Base-by-base conservation (phyloP, 2,329 filamentous ascomycete genomes). In the Ophiostoma perfectum region DNA sequence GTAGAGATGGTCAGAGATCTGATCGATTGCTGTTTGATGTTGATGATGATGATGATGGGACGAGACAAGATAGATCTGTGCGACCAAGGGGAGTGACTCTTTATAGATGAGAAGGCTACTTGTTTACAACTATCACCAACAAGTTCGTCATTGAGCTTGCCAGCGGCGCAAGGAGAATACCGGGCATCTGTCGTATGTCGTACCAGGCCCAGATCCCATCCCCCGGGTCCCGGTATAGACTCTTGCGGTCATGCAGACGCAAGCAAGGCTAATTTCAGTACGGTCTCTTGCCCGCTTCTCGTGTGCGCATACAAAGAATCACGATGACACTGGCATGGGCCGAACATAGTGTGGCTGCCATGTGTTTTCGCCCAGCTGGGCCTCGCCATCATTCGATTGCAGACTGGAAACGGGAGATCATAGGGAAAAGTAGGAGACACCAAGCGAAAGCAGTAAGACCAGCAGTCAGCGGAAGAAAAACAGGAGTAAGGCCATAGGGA, bases 361-460 rank as follows among this genome's bases (percentile, higher is more conserved):
- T 63, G 16, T 44, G 39, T 18, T 63, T 42, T 63, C 39, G 38
- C 39, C 39, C 60, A 42, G 60, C 39, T 42, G 38, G 49, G 36
- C 14, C n/a, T 63, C 16, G 66, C 27, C 36, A 69, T 69, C 68
- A 67, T 67, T 66, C 68, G 49, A 69, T 66, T 69, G 38, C 41
- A 27, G 44, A 45, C 6, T 11, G 66, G 27, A 69, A 69, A 66
- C 68, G 60, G 2, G 68, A 67, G 68, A 69, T 66, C 63, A 63
- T 27, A 67, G 65, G 68, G 45, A 65, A 64, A 69, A 38, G 49
- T 18, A 66, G 65, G 65, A 36, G 67, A 27, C n/a, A 27, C 27
- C 27, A 27, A 27, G 27, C 27, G 27, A 27, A 27, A 1, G 27
- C 27, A 27, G 27, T 38, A 36, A 7, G 42, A 45, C 16, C 16